Conservation (phyloP, 164 flowering plant species). For the Liriodendron chinense region DNA sequence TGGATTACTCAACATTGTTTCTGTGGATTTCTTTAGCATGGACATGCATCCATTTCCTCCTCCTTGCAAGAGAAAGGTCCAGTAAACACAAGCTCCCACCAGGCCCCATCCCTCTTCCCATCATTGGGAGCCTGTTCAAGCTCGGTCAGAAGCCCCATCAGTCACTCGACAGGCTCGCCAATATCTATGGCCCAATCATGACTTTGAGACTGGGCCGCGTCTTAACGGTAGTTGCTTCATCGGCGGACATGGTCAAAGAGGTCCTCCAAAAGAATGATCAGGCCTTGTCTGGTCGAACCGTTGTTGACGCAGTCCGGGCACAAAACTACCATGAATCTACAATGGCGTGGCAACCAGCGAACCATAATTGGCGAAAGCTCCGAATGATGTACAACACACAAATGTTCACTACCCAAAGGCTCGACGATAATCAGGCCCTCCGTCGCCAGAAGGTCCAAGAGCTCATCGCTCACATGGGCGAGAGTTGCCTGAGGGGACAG, state of each 20-base stretch:
- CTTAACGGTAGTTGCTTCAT: conserved; percentile 27
- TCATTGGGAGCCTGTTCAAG: conserved; percentile 30
- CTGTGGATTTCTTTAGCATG: neutral
- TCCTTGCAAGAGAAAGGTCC: neutral
- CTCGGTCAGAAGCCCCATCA: conserved; percentile 34
- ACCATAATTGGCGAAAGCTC: conserved; percentile 24
- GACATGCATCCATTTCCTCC: neutral
- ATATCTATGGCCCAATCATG: conserved; percentile 30
- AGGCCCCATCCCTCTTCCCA: conserved; percentile 31
- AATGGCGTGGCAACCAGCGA: conserved; percentile 17
- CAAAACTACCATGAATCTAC: conserved; percentile 11
- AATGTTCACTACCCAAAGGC: conserved; percentile 8
- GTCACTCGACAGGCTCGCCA: conserved; percentile 29
- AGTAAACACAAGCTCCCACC: neutral
- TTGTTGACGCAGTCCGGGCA: conserved; percentile 12
- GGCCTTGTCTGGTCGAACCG: conserved; percentile 11
- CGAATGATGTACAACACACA: conserved; percentile 15
- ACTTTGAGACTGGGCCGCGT: conserved; percentile 22
- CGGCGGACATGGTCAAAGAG: conserved; percentile 23
- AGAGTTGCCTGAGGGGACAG: neutral
- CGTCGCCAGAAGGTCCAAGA: conserved; percentile 17
- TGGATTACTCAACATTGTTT: neutral
- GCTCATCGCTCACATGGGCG: conserved; percentile 9
- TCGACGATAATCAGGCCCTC: conserved; percentile 11
- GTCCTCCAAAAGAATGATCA: conserved; percentile 26